A percentile compares a stretch with the other conserved stretches of the same genome.
Conservation (phyloP, 257 asterid species). For the Orobanche coerulescens region DNA sequence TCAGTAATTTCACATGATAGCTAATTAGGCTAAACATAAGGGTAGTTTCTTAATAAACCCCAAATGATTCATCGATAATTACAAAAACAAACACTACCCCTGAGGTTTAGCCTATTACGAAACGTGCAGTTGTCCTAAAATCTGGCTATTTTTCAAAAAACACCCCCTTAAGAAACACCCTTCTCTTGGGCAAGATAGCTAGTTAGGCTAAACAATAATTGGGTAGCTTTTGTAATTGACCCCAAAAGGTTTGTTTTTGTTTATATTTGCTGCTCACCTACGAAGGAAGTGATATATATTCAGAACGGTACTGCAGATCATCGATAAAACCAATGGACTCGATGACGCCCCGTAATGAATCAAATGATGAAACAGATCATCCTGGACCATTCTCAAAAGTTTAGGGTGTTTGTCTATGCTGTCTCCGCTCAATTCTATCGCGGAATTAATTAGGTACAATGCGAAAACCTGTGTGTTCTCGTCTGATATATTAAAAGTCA, state of each 20-base stretch:
- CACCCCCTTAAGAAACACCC: too few species aligned
- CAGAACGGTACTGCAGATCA: constrained; percentile 82
- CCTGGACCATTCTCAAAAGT: constrained; percentile 86
- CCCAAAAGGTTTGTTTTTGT: neutral
- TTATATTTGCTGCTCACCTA: constrained; percentile 33
- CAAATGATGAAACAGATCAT: constrained; percentile 78
- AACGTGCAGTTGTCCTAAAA: too few species aligned
- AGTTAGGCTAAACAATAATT: too few species aligned
- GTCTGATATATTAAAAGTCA: constrained; percentile 41
- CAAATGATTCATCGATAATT: too few species aligned
- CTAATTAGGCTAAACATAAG: too few species aligned
- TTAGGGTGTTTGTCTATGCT: constrained; percentile 85
- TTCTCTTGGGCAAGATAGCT: neutral
- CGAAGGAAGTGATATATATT: constrained; percentile 81
- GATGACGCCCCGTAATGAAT: constrained; percentile 68
- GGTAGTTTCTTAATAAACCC: too few species aligned
- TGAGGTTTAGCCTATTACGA: too few species aligned
- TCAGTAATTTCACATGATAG: too few species aligned
- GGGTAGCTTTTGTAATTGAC: neutral
- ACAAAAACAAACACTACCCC: too few species aligned
- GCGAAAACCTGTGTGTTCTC: constrained; percentile 74
- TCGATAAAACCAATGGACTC: constrained; percentile 70
- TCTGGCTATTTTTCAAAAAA: too few species aligned
- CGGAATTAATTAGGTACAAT: constrained; percentile 61
- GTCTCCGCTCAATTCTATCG: constrained; percentile 79